Conservation (phyloP, 345 rosid genomes). For the Rhodamnia rubescens region DNA sequence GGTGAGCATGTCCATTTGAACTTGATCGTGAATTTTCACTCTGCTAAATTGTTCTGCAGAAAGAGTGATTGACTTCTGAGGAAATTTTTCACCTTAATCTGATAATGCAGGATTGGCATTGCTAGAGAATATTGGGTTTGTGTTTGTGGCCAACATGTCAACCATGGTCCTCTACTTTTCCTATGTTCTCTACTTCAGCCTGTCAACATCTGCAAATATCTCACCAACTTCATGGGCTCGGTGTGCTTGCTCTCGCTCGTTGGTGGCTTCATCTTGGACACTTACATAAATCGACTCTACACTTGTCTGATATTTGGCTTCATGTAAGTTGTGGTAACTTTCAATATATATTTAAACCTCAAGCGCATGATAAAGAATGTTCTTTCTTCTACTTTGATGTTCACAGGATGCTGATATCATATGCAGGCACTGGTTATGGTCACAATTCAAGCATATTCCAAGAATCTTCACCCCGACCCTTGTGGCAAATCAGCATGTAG, state of each 20-base stretch:
- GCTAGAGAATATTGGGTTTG: slow-evolving; percentile 16
- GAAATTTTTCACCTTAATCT: neutral
- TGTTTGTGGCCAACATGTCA: slow-evolving; percentile 17
- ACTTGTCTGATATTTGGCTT: slow-evolving; percentile 12
- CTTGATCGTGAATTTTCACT: neutral
- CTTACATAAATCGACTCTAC: slow-evolving; percentile 8
- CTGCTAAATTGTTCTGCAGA: neutral
- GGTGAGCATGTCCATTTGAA: neutral
- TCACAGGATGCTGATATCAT: neutral
- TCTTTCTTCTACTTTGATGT: too few species aligned
- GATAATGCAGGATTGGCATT: slow-evolving; percentile 1
- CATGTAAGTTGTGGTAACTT: slow-evolving; percentile 8
- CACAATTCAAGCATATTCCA: slow-evolving; percentile 10
- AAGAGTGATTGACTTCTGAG: neutral
- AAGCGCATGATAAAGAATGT: neutral
- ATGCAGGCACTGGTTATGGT: slow-evolving; percentile 4
- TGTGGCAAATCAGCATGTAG: neutral
- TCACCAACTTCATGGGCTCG: slow-evolving; percentile 21
- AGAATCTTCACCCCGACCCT: slow-evolving; percentile 4
- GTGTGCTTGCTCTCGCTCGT: slow-evolving; percentile 11
- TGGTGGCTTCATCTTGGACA: slow-evolving; percentile 17
- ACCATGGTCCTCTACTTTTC: slow-evolving; percentile 16
- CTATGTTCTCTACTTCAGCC: neutral
- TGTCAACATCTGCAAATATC: slow-evolving; percentile 9
- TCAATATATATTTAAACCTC: neutral